A percentile compares a stretch with the other conserved stretches of the same genome.
phyloP scores from a whole-genome alignment of 78 protist genomes.

The Dictyostelium citrinum region DNA sequence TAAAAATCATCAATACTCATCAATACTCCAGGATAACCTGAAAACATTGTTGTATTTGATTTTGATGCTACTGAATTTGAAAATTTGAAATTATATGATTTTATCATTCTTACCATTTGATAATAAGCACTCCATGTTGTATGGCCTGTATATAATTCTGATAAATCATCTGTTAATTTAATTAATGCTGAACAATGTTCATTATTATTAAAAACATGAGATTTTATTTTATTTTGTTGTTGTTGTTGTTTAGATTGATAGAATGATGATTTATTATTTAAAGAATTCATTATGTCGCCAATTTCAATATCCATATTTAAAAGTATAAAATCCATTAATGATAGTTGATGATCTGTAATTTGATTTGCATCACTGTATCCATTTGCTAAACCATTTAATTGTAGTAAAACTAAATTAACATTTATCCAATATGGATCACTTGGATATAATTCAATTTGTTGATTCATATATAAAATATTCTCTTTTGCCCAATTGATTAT shows the following conservation, averaged over 20 bases:
- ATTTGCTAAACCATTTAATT: slow-evolving; percentile 43
- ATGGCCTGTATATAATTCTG: slow-evolving; percentile 18
- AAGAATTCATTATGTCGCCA: not conserved
- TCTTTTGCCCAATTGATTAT: not conserved
- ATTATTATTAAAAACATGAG: too few relatives aligned
- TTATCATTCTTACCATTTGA: slow-evolving; percentile 17
- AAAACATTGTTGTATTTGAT: not conserved
- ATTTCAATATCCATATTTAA: slow-evolving; percentile 64
- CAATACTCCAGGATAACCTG: slow-evolving; percentile 26
- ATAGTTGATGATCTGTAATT: not conserved
- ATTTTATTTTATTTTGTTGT: too few relatives aligned
- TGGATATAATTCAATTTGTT: slow-evolving; percentile 1
- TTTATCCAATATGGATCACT: slow-evolving; percentile 77
- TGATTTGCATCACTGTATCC: slow-evolving; percentile 39
- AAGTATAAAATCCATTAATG: slow-evolving; percentile 17
- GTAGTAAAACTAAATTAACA: slow-evolving; percentile 6
- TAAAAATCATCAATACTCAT: slow-evolving; percentile 29
- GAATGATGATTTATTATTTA: not conserved
- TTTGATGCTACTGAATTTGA: not conserved
- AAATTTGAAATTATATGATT: slow-evolving; percentile 3
- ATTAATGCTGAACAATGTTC: slow-evolving; percentile 78
- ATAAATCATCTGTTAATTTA: slow-evolving; percentile 70
- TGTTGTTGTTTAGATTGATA: too few relatives aligned
- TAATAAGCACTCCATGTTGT: slow-evolving; percentile 20
- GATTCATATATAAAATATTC: slow-evolving; percentile 6